These are phyloP conservation scores for Lablab purpureus DNA, from an alignment of 306 rosid genomes.

Conservation along the genomic window DNA sequence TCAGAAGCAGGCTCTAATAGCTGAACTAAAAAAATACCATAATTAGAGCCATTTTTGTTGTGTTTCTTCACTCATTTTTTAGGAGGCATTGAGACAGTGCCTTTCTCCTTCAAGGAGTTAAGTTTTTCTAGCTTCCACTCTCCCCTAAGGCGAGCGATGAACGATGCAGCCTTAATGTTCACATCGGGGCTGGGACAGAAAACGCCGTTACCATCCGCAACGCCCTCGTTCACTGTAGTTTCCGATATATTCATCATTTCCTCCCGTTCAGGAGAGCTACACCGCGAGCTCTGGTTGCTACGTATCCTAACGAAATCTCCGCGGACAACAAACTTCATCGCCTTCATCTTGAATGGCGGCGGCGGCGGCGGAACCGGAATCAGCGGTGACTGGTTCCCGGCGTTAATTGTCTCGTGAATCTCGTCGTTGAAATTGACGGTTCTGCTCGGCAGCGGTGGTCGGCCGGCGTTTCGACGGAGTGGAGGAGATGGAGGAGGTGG, in stretches of 20 bases:
- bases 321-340: constrained; percentile 52
- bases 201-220: constrained; percentile 42
- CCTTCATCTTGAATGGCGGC: constrained; percentile 68
- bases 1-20: constrained; percentile 37
- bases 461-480: constrained; percentile 31
- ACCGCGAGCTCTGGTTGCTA: constrained; percentile 72
- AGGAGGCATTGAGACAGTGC: constrained; percentile 44
- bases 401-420: constrained; percentile 7
- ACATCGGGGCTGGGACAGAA: constrained; percentile 94
- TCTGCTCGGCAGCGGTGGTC: constrained; percentile 74
- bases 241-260: constrained; percentile 42
- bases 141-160: constrained; percentile 53
- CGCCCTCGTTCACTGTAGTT: background rate
- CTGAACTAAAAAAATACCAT: constrained; percentile 39
- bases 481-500: constrained; percentile 40
- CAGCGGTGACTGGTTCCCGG: constrained; percentile 63
- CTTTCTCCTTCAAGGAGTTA: constrained; percentile 56
- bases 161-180: constrained; percentile 57
- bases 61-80: background rate
- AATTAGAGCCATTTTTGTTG: constrained; percentile 40
- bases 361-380: constrained; percentile 68
- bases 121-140: constrained; percentile 59
- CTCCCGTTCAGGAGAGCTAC: constrained; percentile 69
- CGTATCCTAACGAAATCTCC: constrained; percentile 65
- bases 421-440: constrained; percentile 37